phyloP scores from a whole-genome alignment of 345 rosid species.

The Mercurialis annua region DNA sequence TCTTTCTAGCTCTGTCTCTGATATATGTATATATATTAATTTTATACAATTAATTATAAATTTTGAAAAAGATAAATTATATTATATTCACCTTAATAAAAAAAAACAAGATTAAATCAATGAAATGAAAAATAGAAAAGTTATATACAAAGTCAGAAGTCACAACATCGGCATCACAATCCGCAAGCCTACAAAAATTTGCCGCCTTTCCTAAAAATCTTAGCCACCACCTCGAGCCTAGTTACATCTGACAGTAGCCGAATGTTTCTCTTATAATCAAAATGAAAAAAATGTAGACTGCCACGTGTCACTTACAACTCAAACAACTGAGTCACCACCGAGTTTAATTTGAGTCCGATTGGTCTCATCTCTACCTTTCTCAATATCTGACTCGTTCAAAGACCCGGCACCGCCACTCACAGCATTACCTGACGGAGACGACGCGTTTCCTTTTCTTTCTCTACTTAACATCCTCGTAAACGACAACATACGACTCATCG shows the following conservation, averaged over 20 bases:
- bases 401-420: conserved; percentile 19
- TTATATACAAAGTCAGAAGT: conserved; percentile 1
- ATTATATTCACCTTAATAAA: not conserved
- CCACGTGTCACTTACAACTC: not conserved
- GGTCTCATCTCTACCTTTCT: conserved; percentile 36
- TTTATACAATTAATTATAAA: no score
- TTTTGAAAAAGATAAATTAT: no score
- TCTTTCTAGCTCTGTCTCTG: no score
- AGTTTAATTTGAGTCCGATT: conserved; percentile 14
- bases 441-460: conserved; percentile 38
- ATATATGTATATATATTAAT: no score
- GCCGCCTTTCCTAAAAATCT: not conserved
- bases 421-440: conserved; percentile 23
- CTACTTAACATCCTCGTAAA: conserved; percentile 52
- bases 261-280: not conserved
- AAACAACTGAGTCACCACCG: not conserved
- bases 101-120: not conserved
- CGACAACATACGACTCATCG: conserved; percentile 56
- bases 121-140: not conserved
- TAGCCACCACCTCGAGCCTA: not conserved
- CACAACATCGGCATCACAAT: not conserved
- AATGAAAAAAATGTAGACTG: not conserved
- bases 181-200: not conserved
- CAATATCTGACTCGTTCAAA: conserved; percentile 39
- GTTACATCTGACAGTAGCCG: conserved; percentile 3